Base-by-base conservation (phyloP, 768 basidiomycete genomes). In the Russula foetens region DNA sequence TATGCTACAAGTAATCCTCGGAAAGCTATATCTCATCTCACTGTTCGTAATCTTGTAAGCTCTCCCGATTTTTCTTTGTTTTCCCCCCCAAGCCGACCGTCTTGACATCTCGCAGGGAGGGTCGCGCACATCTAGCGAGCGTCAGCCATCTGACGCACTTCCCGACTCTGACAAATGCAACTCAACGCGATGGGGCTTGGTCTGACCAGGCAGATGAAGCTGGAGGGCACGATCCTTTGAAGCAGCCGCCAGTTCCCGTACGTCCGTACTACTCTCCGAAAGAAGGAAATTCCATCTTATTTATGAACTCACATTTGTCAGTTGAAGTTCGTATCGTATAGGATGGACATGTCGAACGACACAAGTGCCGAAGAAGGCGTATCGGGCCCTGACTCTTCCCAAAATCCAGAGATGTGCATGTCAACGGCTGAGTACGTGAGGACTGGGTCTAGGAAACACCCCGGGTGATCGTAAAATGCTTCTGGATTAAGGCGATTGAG, bases 21-120 rank as follows among this genome's bases (percentile, higher is more conserved):
- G 71, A 4, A 71, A 71, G 54, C 59, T 71, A 38, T 71, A 71
- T 56, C 68, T 70, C 0, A 70, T 71, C 23, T 71, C 71, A 1
- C 60, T 71, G 0, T 70, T 71, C 15, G 67, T 67, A 21, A 70
- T 69, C 7, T 47, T 71, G 71, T 71, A 50, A 39, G 70, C 62
- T 45, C 23, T 48, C 28, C 14, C 2, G 4, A 8, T 44, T 38
- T 2, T 2, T 12, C 17, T 7, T n/a, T 6, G 44, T 2, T 45
- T 19, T n/a, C 7, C 7, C 17, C 15, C 19, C 19, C 33, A 2
- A 21, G 19, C 29, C 11, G 7, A 41, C 19, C 7, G 15, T 7
- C n/a, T 31, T 31, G 6, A 3, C 17, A 4, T 60, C 54, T 21
- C 15, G 12, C 9, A 62, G 61, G 51, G 56, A 62, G n/a, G 51